Percentiles rank a stretch among this genome's conserved stretches.
Evolutionary conservation across 306 rosid genomes (phyloP).

Genomic region (Lathyrus tuberosus): DNA sequence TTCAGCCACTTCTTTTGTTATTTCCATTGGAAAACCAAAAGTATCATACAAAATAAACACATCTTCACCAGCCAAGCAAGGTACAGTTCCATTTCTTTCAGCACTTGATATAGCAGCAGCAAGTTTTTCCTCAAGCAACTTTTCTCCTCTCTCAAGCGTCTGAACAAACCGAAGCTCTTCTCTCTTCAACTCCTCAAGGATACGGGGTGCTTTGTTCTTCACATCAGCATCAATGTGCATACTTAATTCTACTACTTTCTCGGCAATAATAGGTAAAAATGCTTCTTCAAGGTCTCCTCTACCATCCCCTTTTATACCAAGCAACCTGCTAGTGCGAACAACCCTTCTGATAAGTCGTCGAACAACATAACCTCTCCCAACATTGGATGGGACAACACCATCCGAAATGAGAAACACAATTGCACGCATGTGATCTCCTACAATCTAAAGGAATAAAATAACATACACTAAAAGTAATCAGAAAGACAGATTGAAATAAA

Average conservation of each 20-base stretch:
- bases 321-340: conserved; percentile 91
- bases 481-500: conserved; percentile 34
- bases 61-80: conserved; percentile 84
- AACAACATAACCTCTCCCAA: conserved; percentile 90
- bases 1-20: conserved; percentile 93
- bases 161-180: conserved; percentile 96
- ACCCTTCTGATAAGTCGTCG: conserved; percentile 93
- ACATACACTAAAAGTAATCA: conserved; percentile 7
- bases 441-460: conserved; percentile 54
- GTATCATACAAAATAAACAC: conserved; percentile 96
- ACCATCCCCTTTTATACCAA: conserved; percentile 88
- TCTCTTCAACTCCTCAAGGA: conserved; percentile 86
- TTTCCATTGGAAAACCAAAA: conserved; percentile 84
- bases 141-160: conserved; percentile 91
- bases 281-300: conserved; percentile 81
- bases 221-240: conserved; percentile 66
- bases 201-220: conserved; percentile 59
- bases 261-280: conserved; percentile 84
- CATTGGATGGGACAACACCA: conserved; percentile 90
- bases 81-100: conserved; percentile 58
- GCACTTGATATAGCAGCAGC: conserved; percentile 65
- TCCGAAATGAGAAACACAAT: conserved; percentile 90
- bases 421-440: conserved; percentile 98
- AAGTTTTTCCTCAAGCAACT: conserved; percentile 82
- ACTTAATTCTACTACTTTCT: conserved; percentile 82